These are phyloP conservation scores for Nakaseomyces sp. DNA, from an alignment of 1,139 yeast species.

Conservation along the genomic window DNA sequence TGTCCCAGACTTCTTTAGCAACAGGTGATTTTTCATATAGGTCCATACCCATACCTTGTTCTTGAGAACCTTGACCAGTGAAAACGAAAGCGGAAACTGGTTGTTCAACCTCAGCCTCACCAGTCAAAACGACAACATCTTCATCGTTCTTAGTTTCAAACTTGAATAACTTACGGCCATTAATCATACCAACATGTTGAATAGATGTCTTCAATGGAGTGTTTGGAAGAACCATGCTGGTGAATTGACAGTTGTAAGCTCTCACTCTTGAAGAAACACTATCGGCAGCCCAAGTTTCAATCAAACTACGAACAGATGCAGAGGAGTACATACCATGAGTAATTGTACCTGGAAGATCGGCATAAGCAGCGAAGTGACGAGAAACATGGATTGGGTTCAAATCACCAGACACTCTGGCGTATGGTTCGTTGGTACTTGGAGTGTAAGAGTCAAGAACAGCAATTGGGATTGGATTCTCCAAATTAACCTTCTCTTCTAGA, in stretches of 20 bases:
- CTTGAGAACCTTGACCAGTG: conserved; percentile 99
- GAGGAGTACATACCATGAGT: conserved; percentile 99
- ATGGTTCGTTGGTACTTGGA: conserved; percentile 82
- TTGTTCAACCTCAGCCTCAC: conserved; percentile 98
- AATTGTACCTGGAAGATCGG: conserved; percentile 90
- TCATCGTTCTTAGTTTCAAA: conserved; percentile 81
- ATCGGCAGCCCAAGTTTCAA: conserved; percentile 98
- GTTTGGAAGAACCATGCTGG: conserved; percentile 96
- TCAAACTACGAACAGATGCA: conserved; percentile 88
- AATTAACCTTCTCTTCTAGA: conserved; percentile 85
- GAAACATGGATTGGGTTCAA: conserved; percentile 97
- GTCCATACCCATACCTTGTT: conserved; percentile 99
- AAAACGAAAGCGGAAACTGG: conserved; percentile 94
- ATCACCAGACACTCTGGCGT: conserved; percentile 96
- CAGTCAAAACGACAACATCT: conserved; percentile 70
- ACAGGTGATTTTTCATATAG: conserved; percentile 82
- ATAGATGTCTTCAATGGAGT: conserved; percentile 79
- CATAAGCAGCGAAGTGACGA: conserved; percentile 87
- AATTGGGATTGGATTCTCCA: conserved; percentile 86
- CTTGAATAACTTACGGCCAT: conserved; percentile 94
- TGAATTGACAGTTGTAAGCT: conserved; percentile 84
- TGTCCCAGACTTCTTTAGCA: conserved; percentile 95
- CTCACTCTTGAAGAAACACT: conserved; percentile 92
- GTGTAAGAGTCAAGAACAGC: conserved; percentile 44
- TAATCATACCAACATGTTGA: conserved; percentile 97